Conservation (phyloP, 164 flowering plant genomes). For the Liriodendron chinense region DNA sequence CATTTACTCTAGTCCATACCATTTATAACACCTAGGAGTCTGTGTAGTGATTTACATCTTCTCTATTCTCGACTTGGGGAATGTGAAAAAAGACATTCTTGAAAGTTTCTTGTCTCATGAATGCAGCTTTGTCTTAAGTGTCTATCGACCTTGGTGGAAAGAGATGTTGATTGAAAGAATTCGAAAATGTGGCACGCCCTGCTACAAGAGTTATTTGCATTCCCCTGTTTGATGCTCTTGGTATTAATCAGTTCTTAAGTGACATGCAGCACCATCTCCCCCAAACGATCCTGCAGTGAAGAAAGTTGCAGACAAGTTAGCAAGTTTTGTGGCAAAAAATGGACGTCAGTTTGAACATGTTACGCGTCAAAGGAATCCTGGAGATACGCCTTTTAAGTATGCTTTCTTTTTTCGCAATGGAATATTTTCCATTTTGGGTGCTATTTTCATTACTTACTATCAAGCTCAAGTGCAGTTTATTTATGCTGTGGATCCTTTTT, state of each 20-base stretch:
- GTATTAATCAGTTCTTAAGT: conserved; percentile 99
- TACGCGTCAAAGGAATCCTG: conserved; percentile 91
- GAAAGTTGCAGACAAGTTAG: conserved; percentile 94
- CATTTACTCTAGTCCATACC: neutral
- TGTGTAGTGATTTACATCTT: conserved; percentile 19
- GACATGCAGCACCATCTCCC: conserved; percentile 91
- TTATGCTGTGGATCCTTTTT: too few relatives aligned
- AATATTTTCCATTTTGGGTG: neutral
- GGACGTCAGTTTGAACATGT: conserved; percentile 92
- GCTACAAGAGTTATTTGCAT: conserved; percentile 92
- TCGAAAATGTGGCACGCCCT: conserved; percentile 81
- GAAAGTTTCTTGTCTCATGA: conserved; percentile 76
- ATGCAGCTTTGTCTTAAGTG: conserved; percentile 80
- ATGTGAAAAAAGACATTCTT: conserved; percentile 57
- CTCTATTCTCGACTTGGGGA: conserved; percentile 28
- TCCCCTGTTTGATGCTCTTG: conserved; percentile 89
- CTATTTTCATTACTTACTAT: too few relatives aligned
- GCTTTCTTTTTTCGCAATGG: conserved; percentile 10
- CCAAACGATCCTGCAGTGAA: conserved; percentile 93
- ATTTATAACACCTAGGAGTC: neutral
- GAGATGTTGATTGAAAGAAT: conserved; percentile 79
- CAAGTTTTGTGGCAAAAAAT: conserved; percentile 97
- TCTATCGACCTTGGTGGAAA: conserved; percentile 74
- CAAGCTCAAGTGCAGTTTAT: too few relatives aligned
- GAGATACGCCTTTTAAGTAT: conserved; percentile 88